Percentiles rank a stretch among this genome's conserved stretches.
phyloP scores from a whole-genome alignment of 2,329 filamentous ascomycete genomes.

The Colletotrichum orchidophilum region DNA sequence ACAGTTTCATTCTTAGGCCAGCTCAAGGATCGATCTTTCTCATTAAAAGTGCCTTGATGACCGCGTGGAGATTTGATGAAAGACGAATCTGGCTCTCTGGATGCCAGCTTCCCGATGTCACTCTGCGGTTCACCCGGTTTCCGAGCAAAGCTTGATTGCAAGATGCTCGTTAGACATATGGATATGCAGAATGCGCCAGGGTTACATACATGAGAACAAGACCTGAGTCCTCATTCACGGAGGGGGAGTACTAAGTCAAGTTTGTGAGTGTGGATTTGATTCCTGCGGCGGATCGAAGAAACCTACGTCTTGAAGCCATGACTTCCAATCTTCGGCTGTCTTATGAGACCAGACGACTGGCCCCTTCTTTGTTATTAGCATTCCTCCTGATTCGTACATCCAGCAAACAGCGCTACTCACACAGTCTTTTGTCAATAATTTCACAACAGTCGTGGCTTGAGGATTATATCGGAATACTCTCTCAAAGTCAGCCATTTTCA shows the following conservation, averaged over 20 bases:
- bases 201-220: neutral
- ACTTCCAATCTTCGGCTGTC: neutral
- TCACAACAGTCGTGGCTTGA: neutral
- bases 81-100: neutral
- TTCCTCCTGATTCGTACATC: neutral
- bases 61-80: neutral
- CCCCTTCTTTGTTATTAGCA: neutral
- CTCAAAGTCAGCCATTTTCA: neutral
- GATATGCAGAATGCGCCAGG: too few species aligned
- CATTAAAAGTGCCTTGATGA: neutral
- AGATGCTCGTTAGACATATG: neutral
- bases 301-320: neutral
- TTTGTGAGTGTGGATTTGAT: neutral
- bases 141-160: neutral
- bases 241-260: neutral
- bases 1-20: neutral
- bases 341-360: neutral
- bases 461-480: neutral
- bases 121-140: neutral
- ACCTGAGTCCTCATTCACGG: neutral
- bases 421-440: neutral
- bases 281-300: neutral
- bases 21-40: neutral
- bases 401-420: neutral
- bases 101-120: neutral